phyloP scores from a whole-genome alignment of 768 basidiomycete genomes.

The Pholiota microspora region DNA sequence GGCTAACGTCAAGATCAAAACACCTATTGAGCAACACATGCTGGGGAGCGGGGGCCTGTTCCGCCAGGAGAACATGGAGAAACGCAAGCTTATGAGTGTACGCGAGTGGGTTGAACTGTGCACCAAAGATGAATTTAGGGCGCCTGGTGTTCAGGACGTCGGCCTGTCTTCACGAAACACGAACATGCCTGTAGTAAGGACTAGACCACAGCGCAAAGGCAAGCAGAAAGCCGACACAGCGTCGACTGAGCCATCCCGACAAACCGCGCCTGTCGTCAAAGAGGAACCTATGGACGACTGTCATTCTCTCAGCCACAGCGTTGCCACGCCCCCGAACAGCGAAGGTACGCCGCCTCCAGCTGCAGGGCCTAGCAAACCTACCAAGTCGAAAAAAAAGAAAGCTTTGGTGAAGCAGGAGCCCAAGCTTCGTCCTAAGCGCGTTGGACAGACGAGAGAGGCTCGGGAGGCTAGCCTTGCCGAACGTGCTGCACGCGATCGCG shows the following conservation, averaged over 20 bases:
- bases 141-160: slow-evolving; percentile 71
- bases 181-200: slow-evolving; percentile 16
- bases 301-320: slow-evolving; percentile 19
- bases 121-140: slow-evolving; percentile 64
- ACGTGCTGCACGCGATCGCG: slow-evolving; percentile 39
- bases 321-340: slow-evolving; percentile 40
- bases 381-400: slow-evolving; percentile 19
- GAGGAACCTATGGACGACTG: slow-evolving; percentile 45
- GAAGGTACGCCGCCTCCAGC: slow-evolving; percentile 29
- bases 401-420: slow-evolving; percentile 22
- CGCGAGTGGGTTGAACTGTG: slow-evolving; percentile 87
- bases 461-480: slow-evolving; percentile 51
- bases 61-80: slow-evolving; percentile 89
- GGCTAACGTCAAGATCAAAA: slow-evolving; percentile 71
- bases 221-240: slow-evolving; percentile 29
- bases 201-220: not conserved
- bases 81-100: slow-evolving; percentile 77
- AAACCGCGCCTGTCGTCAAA: slow-evolving; percentile 42
- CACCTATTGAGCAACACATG: slow-evolving; percentile 94
- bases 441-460: slow-evolving; percentile 42
- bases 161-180: slow-evolving; percentile 46
- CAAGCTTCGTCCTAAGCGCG: slow-evolving; percentile 31
- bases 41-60: slow-evolving; percentile 83
- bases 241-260: slow-evolving; percentile 43
- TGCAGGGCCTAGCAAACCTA: slow-evolving; percentile 13